Conservation (phyloP, 192 early-diverging fungal genomes). For the Coemansia sp. region DNA sequence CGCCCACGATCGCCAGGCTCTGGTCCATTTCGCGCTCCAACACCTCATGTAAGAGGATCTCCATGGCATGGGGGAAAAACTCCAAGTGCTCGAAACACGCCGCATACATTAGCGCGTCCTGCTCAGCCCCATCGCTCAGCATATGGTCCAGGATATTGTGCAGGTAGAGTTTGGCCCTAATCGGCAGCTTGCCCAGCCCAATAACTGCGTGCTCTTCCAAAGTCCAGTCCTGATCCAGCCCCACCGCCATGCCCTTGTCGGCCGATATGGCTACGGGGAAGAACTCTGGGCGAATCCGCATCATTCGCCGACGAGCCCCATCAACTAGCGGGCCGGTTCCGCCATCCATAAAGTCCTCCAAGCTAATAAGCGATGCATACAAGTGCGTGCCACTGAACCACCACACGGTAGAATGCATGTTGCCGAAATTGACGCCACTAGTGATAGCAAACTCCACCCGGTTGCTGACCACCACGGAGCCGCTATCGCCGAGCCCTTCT, state of each 20-base stretch:
- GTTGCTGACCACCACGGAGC: slow-evolving; percentile 9
- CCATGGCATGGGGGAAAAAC: slow-evolving; percentile 92
- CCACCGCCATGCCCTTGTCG: slow-evolving; percentile 42
- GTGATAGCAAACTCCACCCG: slow-evolving; percentile 26
- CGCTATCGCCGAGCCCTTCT: background rate
- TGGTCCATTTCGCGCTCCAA: slow-evolving; percentile 77
- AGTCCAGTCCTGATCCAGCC: slow-evolving; percentile 50
- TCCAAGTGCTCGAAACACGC: slow-evolving; percentile 66
- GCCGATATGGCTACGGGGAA: slow-evolving; percentile 45
- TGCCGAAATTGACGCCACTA: slow-evolving; percentile 51
- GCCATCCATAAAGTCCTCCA: slow-evolving; percentile 52
- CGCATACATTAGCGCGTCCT: slow-evolving; percentile 51
- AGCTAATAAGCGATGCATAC: slow-evolving; percentile 38
- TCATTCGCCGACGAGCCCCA: background rate
- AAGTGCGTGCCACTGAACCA: slow-evolving; percentile 42
- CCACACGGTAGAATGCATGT: slow-evolving; percentile 53
- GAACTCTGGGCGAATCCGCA: slow-evolving; percentile 33
- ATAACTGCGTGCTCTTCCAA: slow-evolving; percentile 26
- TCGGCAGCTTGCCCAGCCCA: slow-evolving; percentile 29
- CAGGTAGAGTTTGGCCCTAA: slow-evolving; percentile 45
- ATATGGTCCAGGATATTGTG: slow-evolving; percentile 39
- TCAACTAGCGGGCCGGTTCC: slow-evolving; percentile 9
- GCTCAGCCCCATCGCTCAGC: slow-evolving; percentile 23
- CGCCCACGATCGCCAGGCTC: background rate
- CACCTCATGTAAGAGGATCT: slow-evolving; percentile 85